These are phyloP conservation scores for Cladosporium sp. DNA, from an alignment of 2,329 filamentous ascomycete species.

Conservation along the genomic window DNA sequence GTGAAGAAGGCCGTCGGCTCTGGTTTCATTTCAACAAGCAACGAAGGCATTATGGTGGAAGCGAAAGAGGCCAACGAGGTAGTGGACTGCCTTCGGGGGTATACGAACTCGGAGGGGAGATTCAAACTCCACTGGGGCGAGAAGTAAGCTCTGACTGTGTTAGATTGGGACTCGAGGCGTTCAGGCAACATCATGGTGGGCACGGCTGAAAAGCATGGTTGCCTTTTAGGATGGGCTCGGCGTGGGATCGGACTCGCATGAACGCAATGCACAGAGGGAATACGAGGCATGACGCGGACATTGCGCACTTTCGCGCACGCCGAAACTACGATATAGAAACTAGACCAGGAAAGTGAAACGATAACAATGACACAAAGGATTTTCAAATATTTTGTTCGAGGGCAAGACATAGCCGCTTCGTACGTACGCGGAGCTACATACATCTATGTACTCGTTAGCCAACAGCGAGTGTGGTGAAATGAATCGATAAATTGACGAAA, in stretches of 20 bases:
- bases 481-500: not conserved
- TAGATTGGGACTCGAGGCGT: not conserved
- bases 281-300: conserved; percentile 2
- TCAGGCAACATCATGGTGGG: no score
- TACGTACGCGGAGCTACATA: conserved; percentile 2
- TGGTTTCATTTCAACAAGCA: conserved; percentile 69
- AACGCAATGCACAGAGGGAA: conserved; percentile 2
- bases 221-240: not conserved
- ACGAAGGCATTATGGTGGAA: conserved; percentile 73
- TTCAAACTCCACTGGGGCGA: conserved; percentile 79
- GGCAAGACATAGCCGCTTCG: not conserved
- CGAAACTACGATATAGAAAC: not conserved
- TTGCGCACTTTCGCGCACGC: not conserved
- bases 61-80: conserved; percentile 69
- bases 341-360: no score
- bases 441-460: conserved; percentile 10
- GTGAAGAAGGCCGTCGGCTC: conserved; percentile 67
- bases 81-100: conserved; percentile 63
- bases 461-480: not conserved
- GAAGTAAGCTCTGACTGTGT: conserved; percentile 38
- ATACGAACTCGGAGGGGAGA: conserved; percentile 68
- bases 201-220: conserved; percentile 4
- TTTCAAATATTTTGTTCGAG: no score
- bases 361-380: no score
- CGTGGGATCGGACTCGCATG: not conserved